Evolutionary conservation across 2,329 filamentous ascomycete species (phyloP).

Genomic region (Xylariaceae sp.): DNA sequence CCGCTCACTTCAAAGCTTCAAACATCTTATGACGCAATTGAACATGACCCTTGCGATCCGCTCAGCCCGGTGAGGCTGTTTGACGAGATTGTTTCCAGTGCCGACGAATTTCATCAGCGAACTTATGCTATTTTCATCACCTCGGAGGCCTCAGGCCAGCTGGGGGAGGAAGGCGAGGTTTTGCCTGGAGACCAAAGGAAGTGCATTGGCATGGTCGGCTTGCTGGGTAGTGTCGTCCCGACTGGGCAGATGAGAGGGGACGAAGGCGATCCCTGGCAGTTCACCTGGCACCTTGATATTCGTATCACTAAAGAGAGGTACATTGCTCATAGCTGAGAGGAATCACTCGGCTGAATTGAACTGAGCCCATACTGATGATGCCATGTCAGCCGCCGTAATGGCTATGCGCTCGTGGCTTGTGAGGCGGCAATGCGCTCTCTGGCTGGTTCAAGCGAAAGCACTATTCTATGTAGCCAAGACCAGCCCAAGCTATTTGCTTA

Average conservation of each 20-base stretch:
- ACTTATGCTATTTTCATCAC: neutral
- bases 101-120: neutral
- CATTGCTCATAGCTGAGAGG: neutral
- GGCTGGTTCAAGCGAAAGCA: neutral
- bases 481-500: neutral
- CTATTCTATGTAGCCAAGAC: neutral
- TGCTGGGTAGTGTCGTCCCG: neutral
- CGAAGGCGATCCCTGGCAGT: neutral
- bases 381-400: neutral
- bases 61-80: neutral
- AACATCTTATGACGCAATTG: neutral
- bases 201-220: neutral
- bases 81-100: neutral
- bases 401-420: neutral
- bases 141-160: neutral
- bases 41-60: neutral
- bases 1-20: neutral
- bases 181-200: neutral
- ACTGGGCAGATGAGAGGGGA: neutral
- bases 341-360: neutral
- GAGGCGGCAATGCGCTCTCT: neutral
- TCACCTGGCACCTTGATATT: neutral
- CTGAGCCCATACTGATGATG: neutral
- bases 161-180: neutral
- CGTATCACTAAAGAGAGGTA: neutral